Evolutionary conservation across 2,329 filamentous ascomycete genomes (phyloP).

Genomic region (Aspergillus intermedius): DNA sequence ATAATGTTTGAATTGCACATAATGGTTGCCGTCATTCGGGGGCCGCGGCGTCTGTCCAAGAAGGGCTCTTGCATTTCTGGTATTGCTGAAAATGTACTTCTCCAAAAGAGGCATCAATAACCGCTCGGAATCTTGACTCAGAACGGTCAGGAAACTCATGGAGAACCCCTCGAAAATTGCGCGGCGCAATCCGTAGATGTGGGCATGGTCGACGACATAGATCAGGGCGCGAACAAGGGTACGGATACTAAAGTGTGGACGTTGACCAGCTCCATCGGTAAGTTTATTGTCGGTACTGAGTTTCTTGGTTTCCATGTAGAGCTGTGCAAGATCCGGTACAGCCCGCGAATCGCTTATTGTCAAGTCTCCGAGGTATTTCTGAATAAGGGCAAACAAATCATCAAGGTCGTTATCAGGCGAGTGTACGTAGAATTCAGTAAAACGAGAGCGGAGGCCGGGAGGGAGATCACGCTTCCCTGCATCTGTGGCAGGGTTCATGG

Average conservation of each 20-base stretch:
- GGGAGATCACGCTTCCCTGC: conserved; percentile 93
- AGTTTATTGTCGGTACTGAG: conserved; percentile 74
- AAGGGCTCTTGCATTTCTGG: conserved; percentile 63
- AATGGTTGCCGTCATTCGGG: conserved; percentile 67
- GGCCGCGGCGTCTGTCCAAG: conserved; percentile 71
- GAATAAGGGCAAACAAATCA: conserved; percentile 80
- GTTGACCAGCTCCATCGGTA: conserved; percentile 91
- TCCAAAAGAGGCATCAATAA: conserved; percentile 73
- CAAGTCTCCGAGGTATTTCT: conserved; percentile 72
- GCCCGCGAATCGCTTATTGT: conserved; percentile 66
- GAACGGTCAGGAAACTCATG: conserved; percentile 92
- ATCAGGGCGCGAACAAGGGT: conserved; percentile 84
- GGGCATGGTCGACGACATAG: conserved; percentile 78
- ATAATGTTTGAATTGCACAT: conserved; percentile 82
- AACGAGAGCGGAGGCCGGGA: conserved; percentile 78
- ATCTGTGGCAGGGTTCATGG: conserved; percentile 98
- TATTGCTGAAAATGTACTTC: conserved; percentile 67
- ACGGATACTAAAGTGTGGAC: conserved; percentile 92
- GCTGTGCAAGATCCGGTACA: conserved; percentile 70
- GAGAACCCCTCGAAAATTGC: conserved; percentile 92
- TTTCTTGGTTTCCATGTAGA: conserved; percentile 83
- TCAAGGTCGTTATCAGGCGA: conserved; percentile 82
- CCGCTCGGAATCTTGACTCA: conserved; percentile 74
- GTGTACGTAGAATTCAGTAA: conserved; percentile 91
- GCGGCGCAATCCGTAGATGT: conserved; percentile 75